Evolutionary conservation across 2,329 filamentous ascomycete genomes (phyloP).

Genomic region (Fusarium domesticum): DNA sequence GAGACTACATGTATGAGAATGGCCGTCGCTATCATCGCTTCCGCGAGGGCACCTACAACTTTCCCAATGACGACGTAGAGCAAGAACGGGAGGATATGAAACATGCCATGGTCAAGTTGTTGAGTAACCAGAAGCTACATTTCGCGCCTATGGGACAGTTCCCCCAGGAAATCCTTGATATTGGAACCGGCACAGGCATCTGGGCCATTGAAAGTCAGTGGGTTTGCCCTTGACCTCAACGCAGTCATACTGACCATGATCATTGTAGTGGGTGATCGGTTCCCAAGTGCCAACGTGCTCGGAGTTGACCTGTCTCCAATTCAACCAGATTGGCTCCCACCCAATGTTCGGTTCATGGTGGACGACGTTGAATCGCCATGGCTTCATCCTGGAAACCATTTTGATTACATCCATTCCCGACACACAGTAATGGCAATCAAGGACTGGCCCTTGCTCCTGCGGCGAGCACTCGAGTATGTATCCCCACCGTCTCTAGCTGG

Average conservation of each 20-base stretch:
- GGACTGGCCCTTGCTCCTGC: slow-evolving; percentile 52
- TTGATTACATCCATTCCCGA: slow-evolving; percentile 61
- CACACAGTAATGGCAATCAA: slow-evolving; percentile 55
- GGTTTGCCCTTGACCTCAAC: not conserved
- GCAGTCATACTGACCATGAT: slow-evolving; percentile 7
- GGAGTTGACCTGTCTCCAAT: slow-evolving; percentile 49
- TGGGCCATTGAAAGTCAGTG: slow-evolving; percentile 55
- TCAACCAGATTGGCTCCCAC: slow-evolving; percentile 50
- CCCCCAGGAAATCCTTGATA: slow-evolving; percentile 52
- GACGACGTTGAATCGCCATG: slow-evolving; percentile 58
- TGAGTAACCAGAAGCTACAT: slow-evolving; percentile 48
- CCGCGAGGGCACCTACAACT: slow-evolving; percentile 53
- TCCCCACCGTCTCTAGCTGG: not conserved
- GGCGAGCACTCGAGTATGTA: slow-evolving; percentile 26
- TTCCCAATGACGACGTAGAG: slow-evolving; percentile 59
- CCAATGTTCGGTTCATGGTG: slow-evolving; percentile 54
- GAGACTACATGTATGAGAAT: slow-evolving; percentile 54
- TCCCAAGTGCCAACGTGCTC: slow-evolving; percentile 42
- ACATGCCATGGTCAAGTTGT: slow-evolving; percentile 49
- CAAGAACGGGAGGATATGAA: slow-evolving; percentile 58
- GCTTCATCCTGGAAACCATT: slow-evolving; percentile 52
- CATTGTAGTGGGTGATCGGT: slow-evolving; percentile 45
- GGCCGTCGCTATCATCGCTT: slow-evolving; percentile 58
- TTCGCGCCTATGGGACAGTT: slow-evolving; percentile 49
- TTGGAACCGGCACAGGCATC: slow-evolving; percentile 57